Evolutionary conservation across 768 basidiomycete species (phyloP).

Genomic region (Russula brevipes): DNA sequence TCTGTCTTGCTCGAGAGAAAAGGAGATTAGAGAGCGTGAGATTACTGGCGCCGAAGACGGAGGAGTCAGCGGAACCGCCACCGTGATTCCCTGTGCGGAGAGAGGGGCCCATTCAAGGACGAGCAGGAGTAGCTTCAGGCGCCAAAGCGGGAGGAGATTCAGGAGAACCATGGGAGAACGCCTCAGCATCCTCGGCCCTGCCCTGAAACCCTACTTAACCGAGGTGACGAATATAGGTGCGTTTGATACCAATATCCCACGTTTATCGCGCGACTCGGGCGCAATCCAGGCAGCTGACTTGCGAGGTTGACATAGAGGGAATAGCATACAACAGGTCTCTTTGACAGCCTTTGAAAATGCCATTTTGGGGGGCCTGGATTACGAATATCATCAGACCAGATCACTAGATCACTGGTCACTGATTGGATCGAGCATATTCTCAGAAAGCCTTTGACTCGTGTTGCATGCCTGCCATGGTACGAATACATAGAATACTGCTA

Average conservation of each 20-base stretch:
- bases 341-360: neutral
- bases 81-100: slow-evolving; percentile 6
- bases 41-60: slow-evolving; percentile 1
- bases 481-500: slow-evolving; percentile 22
- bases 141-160: neutral
- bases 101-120: neutral
- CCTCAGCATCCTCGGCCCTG: neutral
- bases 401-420: neutral
- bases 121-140: neutral
- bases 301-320: no score
- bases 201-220: neutral
- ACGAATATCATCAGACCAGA: neutral
- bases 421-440: neutral
- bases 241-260: no score
- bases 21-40: slow-evolving; percentile 40
- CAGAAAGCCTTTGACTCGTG: neutral
- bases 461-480: slow-evolving; percentile 1
- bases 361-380: neutral
- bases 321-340: no score
- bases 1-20: slow-evolving; percentile 67
- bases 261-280: no score
- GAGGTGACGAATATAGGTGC: neutral
- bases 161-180: neutral
- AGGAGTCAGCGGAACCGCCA: slow-evolving; percentile 11
- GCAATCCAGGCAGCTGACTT: neutral